Percentiles rank a stretch among this genome's conserved stretches.
These are phyloP conservation scores for Colletotrichum liaoningense DNA, from an alignment of 2,329 filamentous ascomycete genomes.

Conservation along the genomic window DNA sequence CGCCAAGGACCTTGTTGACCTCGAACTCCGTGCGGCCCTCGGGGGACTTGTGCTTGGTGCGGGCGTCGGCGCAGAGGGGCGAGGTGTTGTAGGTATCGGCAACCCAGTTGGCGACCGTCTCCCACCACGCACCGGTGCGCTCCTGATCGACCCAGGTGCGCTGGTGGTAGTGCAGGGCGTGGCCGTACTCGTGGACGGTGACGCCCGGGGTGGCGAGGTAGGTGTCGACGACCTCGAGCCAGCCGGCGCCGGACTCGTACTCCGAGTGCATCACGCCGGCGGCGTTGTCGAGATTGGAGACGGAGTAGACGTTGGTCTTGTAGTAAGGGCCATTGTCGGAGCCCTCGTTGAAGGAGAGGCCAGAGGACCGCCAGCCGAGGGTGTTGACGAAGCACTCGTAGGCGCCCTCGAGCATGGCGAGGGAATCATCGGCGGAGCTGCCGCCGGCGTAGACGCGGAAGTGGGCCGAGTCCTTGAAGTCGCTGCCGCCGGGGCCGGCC, in stretches of 20 bases:
- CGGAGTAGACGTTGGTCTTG: constrained; percentile 60
- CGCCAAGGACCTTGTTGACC: constrained; percentile 56
- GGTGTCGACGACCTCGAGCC: constrained; percentile 53
- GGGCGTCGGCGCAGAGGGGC: constrained; percentile 52
- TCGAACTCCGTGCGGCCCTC: constrained; percentile 52
- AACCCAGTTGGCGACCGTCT: constrained; percentile 62
- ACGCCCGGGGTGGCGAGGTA: constrained; percentile 53
- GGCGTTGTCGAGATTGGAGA: constrained; percentile 48
- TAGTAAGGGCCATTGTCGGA: constrained; percentile 52
- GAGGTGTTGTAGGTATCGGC: constrained; percentile 61
- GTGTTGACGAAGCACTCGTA: constrained; percentile 53
- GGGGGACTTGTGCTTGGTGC: constrained; percentile 48
- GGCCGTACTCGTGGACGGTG: constrained; percentile 62
- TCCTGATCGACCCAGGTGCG: constrained; percentile 56
- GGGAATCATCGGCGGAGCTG: constrained; percentile 39
- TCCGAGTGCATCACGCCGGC: constrained; percentile 58
- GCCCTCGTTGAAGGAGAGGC: constrained; percentile 48
- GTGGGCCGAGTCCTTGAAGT: constrained; percentile 48
- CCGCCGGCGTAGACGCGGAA: constrained; percentile 52
- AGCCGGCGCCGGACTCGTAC: constrained; percentile 50
- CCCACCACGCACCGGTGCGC: constrained; percentile 62
- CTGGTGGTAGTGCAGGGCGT: constrained; percentile 59
- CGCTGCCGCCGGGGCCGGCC: constrained; percentile 46
- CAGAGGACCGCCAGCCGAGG: constrained; percentile 52
- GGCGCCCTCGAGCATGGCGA: constrained; percentile 58